These are phyloP conservation scores for Phytophthora sojae DNA, from an alignment of 352 stramenopile species.

Conservation along the genomic window DNA sequence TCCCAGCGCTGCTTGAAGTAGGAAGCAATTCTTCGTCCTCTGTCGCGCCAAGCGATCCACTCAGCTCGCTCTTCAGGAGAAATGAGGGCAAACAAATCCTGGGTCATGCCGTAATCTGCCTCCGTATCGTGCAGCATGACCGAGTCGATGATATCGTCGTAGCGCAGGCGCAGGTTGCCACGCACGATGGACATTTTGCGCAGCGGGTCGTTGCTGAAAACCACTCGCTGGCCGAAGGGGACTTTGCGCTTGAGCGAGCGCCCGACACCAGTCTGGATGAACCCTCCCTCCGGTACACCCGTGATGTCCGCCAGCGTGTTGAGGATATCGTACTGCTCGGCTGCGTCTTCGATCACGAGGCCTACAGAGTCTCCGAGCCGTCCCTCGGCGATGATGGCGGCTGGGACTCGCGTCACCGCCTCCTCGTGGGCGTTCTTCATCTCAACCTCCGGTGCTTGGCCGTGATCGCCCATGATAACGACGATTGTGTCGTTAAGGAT, in stretches of 20 bases:
- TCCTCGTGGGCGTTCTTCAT: slow-evolving; percentile 54
- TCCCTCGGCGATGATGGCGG: slow-evolving; percentile 53
- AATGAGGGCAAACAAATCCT: slow-evolving; percentile 45
- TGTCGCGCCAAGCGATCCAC: slow-evolving; percentile 39
- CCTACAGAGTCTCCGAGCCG: slow-evolving; percentile 49
- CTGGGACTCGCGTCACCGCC: slow-evolving; percentile 47
- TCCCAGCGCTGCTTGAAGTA: slow-evolving; percentile 63
- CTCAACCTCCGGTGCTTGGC: slow-evolving; percentile 54
- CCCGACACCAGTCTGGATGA: slow-evolving; percentile 59
- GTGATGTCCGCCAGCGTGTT: slow-evolving; percentile 74
- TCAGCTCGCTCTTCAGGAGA: slow-evolving; percentile 26
- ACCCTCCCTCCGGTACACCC: slow-evolving; percentile 50
- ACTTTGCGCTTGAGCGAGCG: slow-evolving; percentile 58
- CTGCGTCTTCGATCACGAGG: slow-evolving; percentile 45
- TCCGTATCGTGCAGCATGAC: slow-evolving; percentile 56
- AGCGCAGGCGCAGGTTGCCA: slow-evolving; percentile 51
- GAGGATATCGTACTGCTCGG: slow-evolving; percentile 64
- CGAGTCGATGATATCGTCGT: slow-evolving; percentile 40
- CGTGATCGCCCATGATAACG: slow-evolving; percentile 61
- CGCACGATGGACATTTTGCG: slow-evolving; percentile 54
- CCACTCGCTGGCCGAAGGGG: slow-evolving; percentile 24
- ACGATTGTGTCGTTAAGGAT: slow-evolving; percentile 69
- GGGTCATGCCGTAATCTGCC: slow-evolving; percentile 40
- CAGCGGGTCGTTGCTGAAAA: slow-evolving; percentile 64
- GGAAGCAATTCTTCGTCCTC: slow-evolving; percentile 36